These are phyloP conservation scores for Wakefieldia striispora DNA, from an alignment of 768 basidiomycete species.

Conservation along the genomic window DNA sequence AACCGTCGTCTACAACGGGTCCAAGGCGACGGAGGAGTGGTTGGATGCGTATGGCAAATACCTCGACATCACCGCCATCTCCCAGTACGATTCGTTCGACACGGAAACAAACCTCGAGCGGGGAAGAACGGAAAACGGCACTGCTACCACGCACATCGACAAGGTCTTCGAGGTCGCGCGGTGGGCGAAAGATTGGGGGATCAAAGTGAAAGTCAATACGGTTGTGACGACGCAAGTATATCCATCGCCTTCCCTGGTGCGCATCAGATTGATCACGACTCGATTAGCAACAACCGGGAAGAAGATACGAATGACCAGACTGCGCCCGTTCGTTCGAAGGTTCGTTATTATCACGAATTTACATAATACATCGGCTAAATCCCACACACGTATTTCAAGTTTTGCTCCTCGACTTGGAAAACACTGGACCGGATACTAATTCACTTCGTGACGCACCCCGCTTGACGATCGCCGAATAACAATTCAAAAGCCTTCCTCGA, in stretches of 20 bases:
- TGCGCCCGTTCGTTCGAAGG: constrained; percentile 36
- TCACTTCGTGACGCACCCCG: constrained; percentile 29
- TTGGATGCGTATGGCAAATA: constrained; percentile 34
- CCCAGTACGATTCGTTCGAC: constrained; percentile 36
- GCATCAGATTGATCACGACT: neutral
- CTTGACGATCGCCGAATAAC: constrained; percentile 29
- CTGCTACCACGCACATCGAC: constrained; percentile 22
- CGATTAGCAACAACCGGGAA: constrained; percentile 30
- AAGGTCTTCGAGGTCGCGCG: constrained; percentile 28
- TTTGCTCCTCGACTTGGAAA: constrained; percentile 29
- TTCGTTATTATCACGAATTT: neutral
- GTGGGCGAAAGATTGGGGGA: constrained; percentile 28
- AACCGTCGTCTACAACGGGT: constrained; percentile 32
- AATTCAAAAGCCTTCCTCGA: constrained; percentile 34
- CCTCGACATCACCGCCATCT: constrained; percentile 37
- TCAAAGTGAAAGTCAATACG: constrained; percentile 35
- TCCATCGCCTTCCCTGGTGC: neutral
- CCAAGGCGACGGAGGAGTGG: constrained; percentile 37
- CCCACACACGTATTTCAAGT: constrained; percentile 27
- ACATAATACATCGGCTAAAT: neutral
- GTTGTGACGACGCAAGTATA: constrained; percentile 26
- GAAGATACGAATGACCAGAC: constrained; percentile 36
- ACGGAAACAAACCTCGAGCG: constrained; percentile 30
- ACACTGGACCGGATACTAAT: constrained; percentile 21
- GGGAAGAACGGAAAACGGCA: constrained; percentile 30